A percentile compares a stretch with the other conserved stretches of the same genome.
Conservation (phyloP, 2,329 filamentous ascomycete genomes). For the Fusarium penzigii region DNA sequence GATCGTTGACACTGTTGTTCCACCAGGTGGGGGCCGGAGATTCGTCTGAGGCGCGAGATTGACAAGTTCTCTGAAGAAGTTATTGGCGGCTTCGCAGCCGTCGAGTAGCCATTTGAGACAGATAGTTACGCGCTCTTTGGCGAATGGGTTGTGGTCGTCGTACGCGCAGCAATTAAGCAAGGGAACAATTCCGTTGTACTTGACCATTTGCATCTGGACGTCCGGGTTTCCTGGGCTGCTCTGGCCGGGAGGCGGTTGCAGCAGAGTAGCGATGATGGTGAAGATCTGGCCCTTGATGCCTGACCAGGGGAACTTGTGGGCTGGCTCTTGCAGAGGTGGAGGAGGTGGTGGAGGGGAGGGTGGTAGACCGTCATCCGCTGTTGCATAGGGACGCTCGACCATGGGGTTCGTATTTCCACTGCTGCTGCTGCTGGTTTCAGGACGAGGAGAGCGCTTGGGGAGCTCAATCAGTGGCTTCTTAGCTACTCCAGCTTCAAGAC, state of each 20-base stretch:
- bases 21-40: slow-evolving; percentile 36
- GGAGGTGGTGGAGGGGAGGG: slow-evolving; percentile 42
- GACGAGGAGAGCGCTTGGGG: slow-evolving; percentile 33
- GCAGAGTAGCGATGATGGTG: slow-evolving; percentile 82
- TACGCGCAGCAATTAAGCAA: slow-evolving; percentile 87
- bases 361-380: slow-evolving; percentile 29
- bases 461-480: slow-evolving; percentile 69
- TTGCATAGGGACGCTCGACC: slow-evolving; percentile 67
- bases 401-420: slow-evolving; percentile 27
- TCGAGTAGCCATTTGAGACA: slow-evolving; percentile 83
- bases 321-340: slow-evolving; percentile 59
- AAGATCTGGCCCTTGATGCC: slow-evolving; percentile 92
- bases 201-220: slow-evolving; percentile 86
- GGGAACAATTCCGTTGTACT: slow-evolving; percentile 81
- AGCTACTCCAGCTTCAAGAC: slow-evolving; percentile 83
- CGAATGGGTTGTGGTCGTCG: slow-evolving; percentile 91
- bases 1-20: slow-evolving; percentile 44
- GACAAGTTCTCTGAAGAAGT: slow-evolving; percentile 67
- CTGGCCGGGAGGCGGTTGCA: slow-evolving; percentile 74
- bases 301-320: slow-evolving; percentile 65
- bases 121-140: slow-evolving; percentile 87
- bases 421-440: slow-evolving; percentile 14
- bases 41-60: slow-evolving; percentile 44
- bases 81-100: slow-evolving; percentile 71
- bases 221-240: slow-evolving; percentile 65